These are phyloP conservation scores for Fusarium sp. DNA, from an alignment of 2,329 filamentous ascomycete genomes.

Conservation along the genomic window DNA sequence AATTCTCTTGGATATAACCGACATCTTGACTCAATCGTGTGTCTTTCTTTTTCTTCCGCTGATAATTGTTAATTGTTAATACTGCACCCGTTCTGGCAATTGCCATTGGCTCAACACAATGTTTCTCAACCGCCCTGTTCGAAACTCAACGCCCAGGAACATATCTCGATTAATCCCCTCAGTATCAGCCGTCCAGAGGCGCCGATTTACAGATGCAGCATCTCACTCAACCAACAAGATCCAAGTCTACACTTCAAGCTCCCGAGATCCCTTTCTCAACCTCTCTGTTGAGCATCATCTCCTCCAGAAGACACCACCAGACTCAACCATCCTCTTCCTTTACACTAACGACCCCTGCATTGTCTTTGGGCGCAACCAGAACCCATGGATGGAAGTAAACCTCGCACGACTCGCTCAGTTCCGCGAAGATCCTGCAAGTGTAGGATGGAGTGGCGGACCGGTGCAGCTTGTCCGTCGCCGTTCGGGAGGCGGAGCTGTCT, in stretches of 20 bases:
- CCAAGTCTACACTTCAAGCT: conserved; percentile 80
- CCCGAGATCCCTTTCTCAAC: conserved; percentile 84
- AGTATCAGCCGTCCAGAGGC: conserved; percentile 30
- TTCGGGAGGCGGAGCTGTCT: conserved; percentile 92
- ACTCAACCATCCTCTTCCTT: conserved; percentile 84
- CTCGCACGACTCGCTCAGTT: conserved; percentile 67
- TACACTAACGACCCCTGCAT: conserved; percentile 91
- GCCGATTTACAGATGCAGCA: conserved; percentile 56
- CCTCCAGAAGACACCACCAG: conserved; percentile 77
- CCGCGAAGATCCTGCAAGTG: conserved; percentile 35
- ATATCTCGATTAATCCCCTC: conserved; percentile 22
- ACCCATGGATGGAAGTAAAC: conserved; percentile 94
- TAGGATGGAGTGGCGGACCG: conserved; percentile 46
- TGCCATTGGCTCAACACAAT: conserved; percentile 23
- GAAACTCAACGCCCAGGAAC: conserved; percentile 13
- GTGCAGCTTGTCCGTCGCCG: conserved; percentile 81
- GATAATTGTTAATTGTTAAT: conserved; percentile 10
- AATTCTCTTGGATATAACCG: conserved; percentile 6
- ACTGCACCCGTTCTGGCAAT: neutral
- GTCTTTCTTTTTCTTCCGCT: neutral
- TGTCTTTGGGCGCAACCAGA: conserved; percentile 95
- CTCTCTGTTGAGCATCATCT: conserved; percentile 95
- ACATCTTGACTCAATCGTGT: conserved; percentile 2
- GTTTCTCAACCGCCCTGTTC: conserved; percentile 23
- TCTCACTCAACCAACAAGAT: conserved; percentile 61